Percentiles rank a stretch among this genome's conserved stretches.
phyloP scores from a whole-genome alignment of 257 asterid genomes.

The Thymus mandschuricus region DNA sequence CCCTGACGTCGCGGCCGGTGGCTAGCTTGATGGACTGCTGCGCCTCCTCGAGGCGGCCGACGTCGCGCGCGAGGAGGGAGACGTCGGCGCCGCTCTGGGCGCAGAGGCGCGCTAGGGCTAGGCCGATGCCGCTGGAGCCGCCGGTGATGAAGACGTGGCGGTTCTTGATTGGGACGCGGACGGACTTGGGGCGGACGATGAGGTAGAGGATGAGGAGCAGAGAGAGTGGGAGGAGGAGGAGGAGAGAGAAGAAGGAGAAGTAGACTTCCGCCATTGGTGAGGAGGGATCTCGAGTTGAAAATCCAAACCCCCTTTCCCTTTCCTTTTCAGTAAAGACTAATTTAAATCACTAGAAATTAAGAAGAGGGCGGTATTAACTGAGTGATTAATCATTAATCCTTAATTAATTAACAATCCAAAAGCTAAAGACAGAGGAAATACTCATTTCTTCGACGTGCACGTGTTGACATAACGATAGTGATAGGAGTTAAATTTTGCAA shows the following conservation, averaged over 20 bases:
- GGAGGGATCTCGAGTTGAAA: background rate
- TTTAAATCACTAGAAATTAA: background rate
- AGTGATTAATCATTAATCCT: no score
- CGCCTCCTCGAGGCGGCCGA: conserved; percentile 73
- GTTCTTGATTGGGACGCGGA: conserved; percentile 68
- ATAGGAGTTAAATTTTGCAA: no score
- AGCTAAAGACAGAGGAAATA: no score
- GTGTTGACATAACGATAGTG: no score
- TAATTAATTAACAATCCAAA: no score
- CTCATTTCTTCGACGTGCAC: no score
- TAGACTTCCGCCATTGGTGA: conserved; percentile 54
- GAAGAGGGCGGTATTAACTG: no score
- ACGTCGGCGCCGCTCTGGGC: conserved; percentile 71
- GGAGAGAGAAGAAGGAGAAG: conserved; percentile 47
- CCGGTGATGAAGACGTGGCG: conserved; percentile 96
- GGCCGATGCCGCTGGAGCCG: conserved; percentile 98
- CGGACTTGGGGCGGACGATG: conserved; percentile 73
- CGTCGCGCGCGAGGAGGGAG: conserved; percentile 74
- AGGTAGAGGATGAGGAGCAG: conserved; percentile 63
- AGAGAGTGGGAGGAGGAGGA: conserved; percentile 60
- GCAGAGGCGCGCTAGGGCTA: conserved; percentile 82
- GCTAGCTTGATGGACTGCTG: conserved; percentile 72
- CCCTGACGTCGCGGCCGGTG: conserved; percentile 78
- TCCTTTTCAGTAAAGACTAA: background rate
- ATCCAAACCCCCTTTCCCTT: background rate